Evolutionary conservation across 2,329 filamentous ascomycete genomes (phyloP), one percentile per base, ranked within the genome.

Genomic region (Monosporascus sp.): DNA sequence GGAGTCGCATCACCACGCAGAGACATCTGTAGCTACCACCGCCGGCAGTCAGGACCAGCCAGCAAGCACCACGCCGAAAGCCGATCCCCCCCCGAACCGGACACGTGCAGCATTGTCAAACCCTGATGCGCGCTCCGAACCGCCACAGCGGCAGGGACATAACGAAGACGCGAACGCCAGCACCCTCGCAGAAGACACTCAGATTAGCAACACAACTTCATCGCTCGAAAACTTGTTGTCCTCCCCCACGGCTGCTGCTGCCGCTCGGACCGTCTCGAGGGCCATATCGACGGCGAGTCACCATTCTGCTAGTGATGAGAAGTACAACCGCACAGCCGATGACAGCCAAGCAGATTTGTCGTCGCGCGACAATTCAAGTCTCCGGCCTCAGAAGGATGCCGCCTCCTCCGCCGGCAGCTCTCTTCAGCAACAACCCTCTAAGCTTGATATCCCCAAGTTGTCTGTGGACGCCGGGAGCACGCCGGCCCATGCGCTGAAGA

Each of bases 211-310:
- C 57, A 76, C 72, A 2, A 82, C 80, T 1, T 79, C 77, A 8
- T 70, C 70, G 22, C 71, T 83, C 22, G 80, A 84, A 60, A 74
- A 69, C 22, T 72, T 84, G 61, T 78, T 76, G 8, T 82, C 81
- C 7, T 83, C 81, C 9, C 81, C 81, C 7, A 78, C 80, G 0
- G 76, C 77, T 7, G 80, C 81, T 4, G 79, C 78, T 1, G 75
- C 78, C 5, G 78, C 78, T 31, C 73, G 81, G 54, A 58, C 59
- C 22, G 54, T 58, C 14, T 82, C 80, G 1, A 74, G 79, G 50
- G 77, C 75, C 14, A 68, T 79, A 31, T 81, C 78, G 49, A 72
- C 70, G 63, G 72, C 74, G 26, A 76, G 72, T 50, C 63, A 65
- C 54, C 50, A 48, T 40, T 52, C 57, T 7, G 55, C 46, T 20